Conservation (phyloP, 129 eudicot species). For the Glebionis coronaria region DNA sequence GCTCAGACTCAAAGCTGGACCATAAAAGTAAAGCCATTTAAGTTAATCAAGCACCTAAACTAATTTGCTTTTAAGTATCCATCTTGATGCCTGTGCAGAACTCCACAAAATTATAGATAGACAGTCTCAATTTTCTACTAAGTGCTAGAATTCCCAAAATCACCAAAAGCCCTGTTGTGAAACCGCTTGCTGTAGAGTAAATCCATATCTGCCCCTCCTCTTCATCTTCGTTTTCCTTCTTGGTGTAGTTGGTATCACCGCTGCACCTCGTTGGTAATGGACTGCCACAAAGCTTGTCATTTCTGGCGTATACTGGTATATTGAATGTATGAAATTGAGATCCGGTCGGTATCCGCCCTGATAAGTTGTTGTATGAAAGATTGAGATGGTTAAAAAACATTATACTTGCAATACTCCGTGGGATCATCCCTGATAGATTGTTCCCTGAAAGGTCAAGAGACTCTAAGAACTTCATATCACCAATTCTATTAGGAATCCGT, state of each 20-base stretch:
- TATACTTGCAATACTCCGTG: conserved; percentile 30
- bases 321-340: conserved; percentile 30
- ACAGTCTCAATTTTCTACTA: conserved; percentile 12
- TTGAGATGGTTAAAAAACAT: conserved; percentile 23
- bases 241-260: background rate
- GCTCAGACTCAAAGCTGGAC: no score
- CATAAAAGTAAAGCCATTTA: no score
- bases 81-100: background rate
- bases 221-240: background rate
- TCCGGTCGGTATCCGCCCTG: conserved; percentile 43
- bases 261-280: conserved; percentile 31
- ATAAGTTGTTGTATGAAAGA: conserved; percentile 35
- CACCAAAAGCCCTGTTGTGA: conserved; percentile 22
- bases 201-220: conserved; percentile 15
- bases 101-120: conserved; percentile 9
- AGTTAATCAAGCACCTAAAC: no score
- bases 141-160: conserved; percentile 14
- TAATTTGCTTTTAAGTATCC: no score
- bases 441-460: conserved; percentile 42
- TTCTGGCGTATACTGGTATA: conserved; percentile 33
- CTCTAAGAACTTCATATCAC: conserved; percentile 23
- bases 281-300: conserved; percentile 37
- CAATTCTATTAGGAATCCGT: conserved; percentile 32
- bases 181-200: conserved; percentile 14
- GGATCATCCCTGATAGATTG: conserved; percentile 36